A percentile compares a stretch with the other conserved stretches of the same genome.
Evolutionary conservation across 768 basidiomycete species (phyloP).

Genomic region (Psilocybe cubensis): DNA sequence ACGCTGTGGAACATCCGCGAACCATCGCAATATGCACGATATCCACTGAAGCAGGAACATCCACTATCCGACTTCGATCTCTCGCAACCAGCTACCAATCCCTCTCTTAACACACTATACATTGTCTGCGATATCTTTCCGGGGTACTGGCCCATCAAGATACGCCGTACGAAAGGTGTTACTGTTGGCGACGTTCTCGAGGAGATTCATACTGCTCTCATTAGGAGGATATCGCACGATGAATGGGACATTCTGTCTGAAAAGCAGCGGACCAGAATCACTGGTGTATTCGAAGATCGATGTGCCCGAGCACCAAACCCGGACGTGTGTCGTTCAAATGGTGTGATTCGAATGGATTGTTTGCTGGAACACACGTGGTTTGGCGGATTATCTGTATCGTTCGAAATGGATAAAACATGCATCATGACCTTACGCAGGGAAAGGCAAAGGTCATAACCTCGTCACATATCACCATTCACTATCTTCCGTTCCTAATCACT

Average conservation of each 20-base stretch:
- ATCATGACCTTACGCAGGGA: constrained; percentile 50
- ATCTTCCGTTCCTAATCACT: background rate
- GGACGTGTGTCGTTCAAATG: constrained; percentile 35
- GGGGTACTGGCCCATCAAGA: constrained; percentile 44
- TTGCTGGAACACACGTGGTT: constrained; percentile 52
- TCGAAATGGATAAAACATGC: constrained; percentile 39
- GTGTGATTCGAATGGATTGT: constrained; percentile 53
- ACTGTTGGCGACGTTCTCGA: constrained; percentile 53
- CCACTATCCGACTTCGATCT: constrained; percentile 35
- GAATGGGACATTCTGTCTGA: constrained; percentile 48
- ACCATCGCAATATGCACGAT: constrained; percentile 35
- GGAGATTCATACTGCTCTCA: constrained; percentile 45
- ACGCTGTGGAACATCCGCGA: constrained; percentile 57
- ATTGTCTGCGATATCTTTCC: constrained; percentile 52
- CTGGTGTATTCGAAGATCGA: constrained; percentile 45
- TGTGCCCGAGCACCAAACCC: constrained; percentile 44
- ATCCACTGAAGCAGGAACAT: constrained; percentile 5
- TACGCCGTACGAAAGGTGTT: constrained; percentile 44
- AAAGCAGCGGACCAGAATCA: constrained; percentile 47
- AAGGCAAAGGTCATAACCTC: constrained; percentile 1
- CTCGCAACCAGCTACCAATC: constrained; percentile 45
- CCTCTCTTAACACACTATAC: constrained; percentile 39
- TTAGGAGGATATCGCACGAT: constrained; percentile 35
- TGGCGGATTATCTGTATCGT: constrained; percentile 50
- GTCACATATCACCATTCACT: background rate